Evolutionary conservation across 2,329 filamentous ascomycete genomes (phyloP).

Genomic region (Pseudogymnoascus sp.): DNA sequence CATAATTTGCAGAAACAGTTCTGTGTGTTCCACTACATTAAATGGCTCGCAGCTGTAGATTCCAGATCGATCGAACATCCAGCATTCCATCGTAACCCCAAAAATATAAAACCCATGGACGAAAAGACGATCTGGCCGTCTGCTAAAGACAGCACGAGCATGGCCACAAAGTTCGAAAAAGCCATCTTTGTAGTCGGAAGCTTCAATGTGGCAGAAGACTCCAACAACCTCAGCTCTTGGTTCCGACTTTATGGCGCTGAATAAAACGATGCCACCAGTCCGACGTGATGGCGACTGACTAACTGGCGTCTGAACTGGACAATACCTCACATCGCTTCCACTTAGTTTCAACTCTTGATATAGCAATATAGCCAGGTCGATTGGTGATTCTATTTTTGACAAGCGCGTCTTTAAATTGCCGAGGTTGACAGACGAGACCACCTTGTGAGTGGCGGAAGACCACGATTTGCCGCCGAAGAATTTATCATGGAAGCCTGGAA

Average conservation of each 20-base stretch:
- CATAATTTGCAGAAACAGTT: conserved; percentile 26
- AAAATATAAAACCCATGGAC: conserved; percentile 33
- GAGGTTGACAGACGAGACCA: background rate
- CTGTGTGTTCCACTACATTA: conserved; percentile 26
- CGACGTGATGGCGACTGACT: background rate
- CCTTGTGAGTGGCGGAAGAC: background rate
- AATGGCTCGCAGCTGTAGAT: conserved; percentile 29
- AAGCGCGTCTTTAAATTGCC: background rate
- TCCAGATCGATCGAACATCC: conserved; percentile 35
- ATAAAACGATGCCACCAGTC: background rate
- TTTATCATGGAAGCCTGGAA: background rate
- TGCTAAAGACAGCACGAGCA: conserved; percentile 26
- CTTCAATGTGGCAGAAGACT: background rate
- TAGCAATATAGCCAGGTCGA: background rate
- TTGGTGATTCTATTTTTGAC: background rate
- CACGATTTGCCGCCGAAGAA: background rate
- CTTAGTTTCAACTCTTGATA: background rate
- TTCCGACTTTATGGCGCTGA: background rate
- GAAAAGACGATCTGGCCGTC: conserved; percentile 31
- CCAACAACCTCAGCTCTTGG: background rate
- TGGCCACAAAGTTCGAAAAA: conserved; percentile 10
- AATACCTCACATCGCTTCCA: background rate
- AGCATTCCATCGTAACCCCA: conserved; percentile 29
- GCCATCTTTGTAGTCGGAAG: background rate
- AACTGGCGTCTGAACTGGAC: background rate